Base-by-base conservation (phyloP, 768 basidiomycete species). In the Hericium rajendrae region DNA sequence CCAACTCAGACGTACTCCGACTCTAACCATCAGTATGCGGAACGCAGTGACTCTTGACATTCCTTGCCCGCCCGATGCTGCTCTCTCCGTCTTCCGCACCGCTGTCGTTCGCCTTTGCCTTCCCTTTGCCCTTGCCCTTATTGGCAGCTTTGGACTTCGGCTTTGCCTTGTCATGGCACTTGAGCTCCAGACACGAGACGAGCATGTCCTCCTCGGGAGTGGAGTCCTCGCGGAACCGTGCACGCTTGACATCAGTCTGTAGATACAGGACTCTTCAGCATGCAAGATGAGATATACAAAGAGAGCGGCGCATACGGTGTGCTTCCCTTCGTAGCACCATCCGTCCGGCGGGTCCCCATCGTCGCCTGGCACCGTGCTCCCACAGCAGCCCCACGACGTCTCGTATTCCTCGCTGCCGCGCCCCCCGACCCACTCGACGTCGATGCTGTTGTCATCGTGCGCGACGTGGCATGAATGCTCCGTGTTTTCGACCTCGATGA, bases 261-360 rank as follows among this genome's bases (percentile, higher is more conserved):
- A 51, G n/a, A 48, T 48, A 22, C 54, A 54, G 8, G 32, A 5
- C 32, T 12, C 22, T 39, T 13, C 9, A 16, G 46, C 2, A 24
- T 32, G 57, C 37, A 9, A 2, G 6, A 8, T 32, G 9, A 32
- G 5, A 32, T 32, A 10, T 32, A 32, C 6, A 1, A 32, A 8
- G 51, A 9, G 16, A 8, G 53, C 18, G 10, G 12, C 46, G 78
- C 9, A 9, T 53, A 84, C 84, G 6, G 88, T 90, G 67, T 91
- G 88, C 68, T 77, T 80, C 3, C 88, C 88, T 67, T 91, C 88
- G 64, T 88, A 91, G 65, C 88, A 91, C 87, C 87, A 91, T 1
- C 88, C 89, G 66, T 89, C 86, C 1, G 88, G 89, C 1, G 89
- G 88, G 0, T 88, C 88, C 73, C 85, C 84, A 60, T 88, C 88